phyloP scores from a whole-genome alignment of 1,284 basidiomycete species.

The Wallemia mellicola region DNA sequence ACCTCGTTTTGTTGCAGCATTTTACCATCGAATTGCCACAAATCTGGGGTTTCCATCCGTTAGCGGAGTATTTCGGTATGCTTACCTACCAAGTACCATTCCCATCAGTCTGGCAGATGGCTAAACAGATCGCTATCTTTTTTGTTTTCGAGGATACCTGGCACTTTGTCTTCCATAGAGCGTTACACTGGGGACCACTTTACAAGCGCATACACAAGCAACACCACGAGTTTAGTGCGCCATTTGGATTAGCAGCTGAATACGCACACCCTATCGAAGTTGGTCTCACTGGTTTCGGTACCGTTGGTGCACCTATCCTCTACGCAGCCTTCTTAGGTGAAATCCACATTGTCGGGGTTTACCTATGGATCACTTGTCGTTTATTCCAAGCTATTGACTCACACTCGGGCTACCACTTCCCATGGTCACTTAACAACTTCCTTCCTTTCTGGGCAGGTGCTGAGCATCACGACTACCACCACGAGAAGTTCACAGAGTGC shows the following conservation, averaged over 20 bases:
- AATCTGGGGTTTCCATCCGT: slow-evolving; percentile 91
- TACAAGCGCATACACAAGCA: slow-evolving; percentile 97
- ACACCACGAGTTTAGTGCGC: slow-evolving; percentile 89
- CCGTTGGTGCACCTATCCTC: slow-evolving; percentile 43
- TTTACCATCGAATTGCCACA: slow-evolving; percentile 84
- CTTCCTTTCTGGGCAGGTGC: slow-evolving; percentile 95
- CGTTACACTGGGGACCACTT: slow-evolving; percentile 59
- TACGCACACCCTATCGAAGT: slow-evolving; percentile 27
- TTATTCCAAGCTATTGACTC: slow-evolving; percentile 95
- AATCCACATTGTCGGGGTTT: slow-evolving; percentile 73
- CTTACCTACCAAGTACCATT: slow-evolving; percentile 77
- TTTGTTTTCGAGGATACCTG: slow-evolving; percentile 91
- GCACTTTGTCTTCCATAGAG: slow-evolving; percentile 52
- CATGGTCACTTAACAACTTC: slow-evolving; percentile 79
- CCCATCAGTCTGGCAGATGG: slow-evolving; percentile 35
- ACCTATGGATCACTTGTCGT: slow-evolving; percentile 71
- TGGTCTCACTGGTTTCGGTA: slow-evolving; percentile 14
- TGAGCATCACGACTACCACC: slow-evolving; percentile 33
- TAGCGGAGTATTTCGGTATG: slow-evolving; percentile 72
- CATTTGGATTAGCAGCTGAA: slow-evolving; percentile 82
- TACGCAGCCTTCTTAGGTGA: slow-evolving; percentile 42
- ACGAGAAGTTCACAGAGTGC: slow-evolving; percentile 10
- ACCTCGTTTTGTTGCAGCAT: slow-evolving; percentile 76
- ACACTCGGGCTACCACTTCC: slow-evolving; percentile 60
- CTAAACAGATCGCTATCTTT: slow-evolving; percentile 59